Conservation (phyloP, 345 rosid genomes). For the Populus davidiana region DNA sequence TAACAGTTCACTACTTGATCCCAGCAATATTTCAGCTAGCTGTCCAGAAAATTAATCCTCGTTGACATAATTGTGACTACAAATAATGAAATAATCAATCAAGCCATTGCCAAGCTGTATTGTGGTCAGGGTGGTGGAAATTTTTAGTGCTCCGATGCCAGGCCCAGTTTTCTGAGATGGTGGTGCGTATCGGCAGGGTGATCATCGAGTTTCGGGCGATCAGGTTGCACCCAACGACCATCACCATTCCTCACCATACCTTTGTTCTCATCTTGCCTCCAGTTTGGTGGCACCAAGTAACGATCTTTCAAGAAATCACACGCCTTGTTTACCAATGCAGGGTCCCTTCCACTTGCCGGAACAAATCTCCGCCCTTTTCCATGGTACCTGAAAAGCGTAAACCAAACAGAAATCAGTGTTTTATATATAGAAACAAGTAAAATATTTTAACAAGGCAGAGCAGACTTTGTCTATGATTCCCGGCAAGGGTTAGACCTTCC, state of each 20-base stretch:
- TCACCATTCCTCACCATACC: slow-evolving; percentile 62
- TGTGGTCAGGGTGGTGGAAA: neutral
- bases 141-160: neutral
- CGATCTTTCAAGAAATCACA: slow-evolving; percentile 73
- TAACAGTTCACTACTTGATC: too few species aligned
- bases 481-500: neutral
- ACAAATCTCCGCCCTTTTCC: slow-evolving; percentile 72
- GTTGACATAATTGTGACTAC: neutral
- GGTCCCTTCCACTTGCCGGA: slow-evolving; percentile 68
- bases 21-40: neutral
- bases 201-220: slow-evolving; percentile 64
- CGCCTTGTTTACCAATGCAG: slow-evolving; percentile 76
- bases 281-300: slow-evolving; percentile 67
- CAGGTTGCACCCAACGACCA: slow-evolving; percentile 80
- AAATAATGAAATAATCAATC: neutral
- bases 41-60: neutral
- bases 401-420: neutral
- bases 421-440: neutral
- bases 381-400: slow-evolving; percentile 45
- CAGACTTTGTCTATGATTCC: neutral
- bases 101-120: neutral
- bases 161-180: slow-evolving; percentile 47
- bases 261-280: slow-evolving; percentile 82
- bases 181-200: slow-evolving; percentile 50
- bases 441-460: neutral